phyloP scores from a whole-genome alignment of 805 yeast genomes.

The Cyberlindnera xylosilytica region DNA sequence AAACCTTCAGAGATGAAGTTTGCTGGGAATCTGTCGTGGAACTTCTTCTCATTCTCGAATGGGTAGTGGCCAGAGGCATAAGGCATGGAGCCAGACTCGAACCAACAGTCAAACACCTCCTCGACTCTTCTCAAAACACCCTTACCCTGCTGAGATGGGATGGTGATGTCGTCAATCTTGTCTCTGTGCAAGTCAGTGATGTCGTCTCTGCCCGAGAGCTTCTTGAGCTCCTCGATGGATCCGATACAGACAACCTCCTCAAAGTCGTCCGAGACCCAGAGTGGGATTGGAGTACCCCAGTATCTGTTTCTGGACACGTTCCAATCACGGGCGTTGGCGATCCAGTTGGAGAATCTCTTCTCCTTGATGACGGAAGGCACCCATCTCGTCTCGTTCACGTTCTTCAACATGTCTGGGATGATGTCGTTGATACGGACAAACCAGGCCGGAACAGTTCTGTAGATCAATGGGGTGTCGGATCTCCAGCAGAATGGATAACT shows the following conservation, averaged over 20 bases:
- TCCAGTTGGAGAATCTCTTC: conserved; percentile 96
- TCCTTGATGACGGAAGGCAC: conserved; percentile 89
- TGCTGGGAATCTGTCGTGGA: conserved; percentile 83
- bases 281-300: conserved; percentile 99
- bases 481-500: conserved; percentile 99
- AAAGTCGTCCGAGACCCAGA: conserved; percentile 94
- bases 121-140: conserved; percentile 87
- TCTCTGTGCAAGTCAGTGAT: conserved; percentile 95
- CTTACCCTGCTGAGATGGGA: conserved; percentile 88
- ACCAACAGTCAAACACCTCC: conserved; percentile 99
- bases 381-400: conserved; percentile 89
- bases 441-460: conserved; percentile 98
- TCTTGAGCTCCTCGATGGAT: conserved; percentile 79
- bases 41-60: conserved; percentile 75
- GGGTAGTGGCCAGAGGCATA: conserved; percentile 97
- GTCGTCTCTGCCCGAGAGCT: conserved; percentile 75
- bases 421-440: conserved; percentile 86
- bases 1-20: conserved; percentile 98
- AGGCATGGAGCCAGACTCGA: conserved; percentile 99
- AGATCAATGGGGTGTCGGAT: conserved; percentile 95
- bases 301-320: conserved; percentile 96
- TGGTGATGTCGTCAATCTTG: conserved; percentile 83
- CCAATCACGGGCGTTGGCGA: conserved; percentile 99
- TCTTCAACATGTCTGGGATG: conserved; percentile 84
- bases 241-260: conserved; percentile 94